Conservation (phyloP, 2,329 filamentous ascomycete species). For the Fusarium longipes region DNA sequence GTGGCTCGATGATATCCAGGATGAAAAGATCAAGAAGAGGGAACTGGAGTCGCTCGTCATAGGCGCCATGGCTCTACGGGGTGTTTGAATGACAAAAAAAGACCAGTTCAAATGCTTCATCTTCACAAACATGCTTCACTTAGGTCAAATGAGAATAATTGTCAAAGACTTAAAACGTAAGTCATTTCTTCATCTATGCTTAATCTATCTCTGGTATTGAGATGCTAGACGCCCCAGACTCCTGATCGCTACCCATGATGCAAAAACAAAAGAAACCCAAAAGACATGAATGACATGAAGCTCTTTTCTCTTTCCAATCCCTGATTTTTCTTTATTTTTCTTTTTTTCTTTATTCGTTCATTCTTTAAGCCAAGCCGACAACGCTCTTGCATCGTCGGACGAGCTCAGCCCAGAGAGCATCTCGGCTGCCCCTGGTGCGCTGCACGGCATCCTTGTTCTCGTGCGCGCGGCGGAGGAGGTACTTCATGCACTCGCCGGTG, state of each 20-base stretch:
- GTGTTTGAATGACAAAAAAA: constrained; percentile 43
- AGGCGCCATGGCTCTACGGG: constrained; percentile 76
- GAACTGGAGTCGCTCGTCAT: constrained; percentile 77
- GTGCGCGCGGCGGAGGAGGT: constrained; percentile 70
- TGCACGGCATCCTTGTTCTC: constrained; percentile 79
- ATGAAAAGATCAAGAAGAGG: constrained; percentile 57
- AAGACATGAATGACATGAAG: constrained; percentile 40
- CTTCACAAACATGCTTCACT: background rate
- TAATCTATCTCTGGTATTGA: constrained; percentile 43
- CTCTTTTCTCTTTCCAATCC: constrained; percentile 27
- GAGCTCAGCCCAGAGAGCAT: constrained; percentile 72
- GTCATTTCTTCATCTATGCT: constrained; percentile 46
- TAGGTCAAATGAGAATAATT: constrained; percentile 4
- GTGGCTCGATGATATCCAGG: constrained; percentile 59
- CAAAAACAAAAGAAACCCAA: constrained; percentile 40
- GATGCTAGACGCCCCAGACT: constrained; percentile 44
- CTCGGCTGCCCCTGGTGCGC: constrained; percentile 69
- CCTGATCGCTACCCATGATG: constrained; percentile 48
- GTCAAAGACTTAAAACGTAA: constrained; percentile 40
- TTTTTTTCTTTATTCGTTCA: constrained; percentile 31
- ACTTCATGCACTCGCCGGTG: constrained; percentile 86
- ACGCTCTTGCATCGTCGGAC: constrained; percentile 62
- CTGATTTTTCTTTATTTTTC: background rate
- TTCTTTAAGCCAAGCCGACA: constrained; percentile 52
- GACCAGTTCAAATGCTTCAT: background rate